Base-by-base conservation (phyloP, 495 filamentous ascomycete genomes). In the Daldinia loculata region DNA sequence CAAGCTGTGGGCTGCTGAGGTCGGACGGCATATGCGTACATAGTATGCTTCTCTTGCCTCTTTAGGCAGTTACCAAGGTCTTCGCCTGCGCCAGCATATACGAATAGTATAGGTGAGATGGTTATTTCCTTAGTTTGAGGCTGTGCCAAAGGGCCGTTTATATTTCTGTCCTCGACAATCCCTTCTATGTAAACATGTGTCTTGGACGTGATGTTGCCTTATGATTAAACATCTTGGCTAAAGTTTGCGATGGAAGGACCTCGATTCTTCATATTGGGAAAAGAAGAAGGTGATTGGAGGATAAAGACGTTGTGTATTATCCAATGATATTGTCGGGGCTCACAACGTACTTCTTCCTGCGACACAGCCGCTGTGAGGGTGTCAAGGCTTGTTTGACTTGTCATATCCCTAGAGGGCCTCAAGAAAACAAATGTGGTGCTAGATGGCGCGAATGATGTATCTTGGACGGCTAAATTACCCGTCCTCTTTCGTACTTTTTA, bases 31-130 rank as follows among this genome's bases (percentile, higher is more conserved):
- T 43, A 12, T 52, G 27, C 57, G 19, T 30, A 57, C 51, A 27
- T 30, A n/a, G 56, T 57, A 30, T 56, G 48, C 30, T 67, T 59
- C 62, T 67, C 63, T 74, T 74, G 71, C 71, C 71, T 63, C 38
- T 60, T 70, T 61, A 74, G 71, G 71, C 66, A 74, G 71, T 59
- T 74, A 67, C 52, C 66, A 74, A 70, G 41, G n/a, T 43, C 52
- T 45, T 64, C 32, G 27, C 38, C 30, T 32, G 41, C 30, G 22
- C 56, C 69, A 68, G 56, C 65, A 70, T 63, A 70, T 70, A 70
- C 67, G 67, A 70, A 48, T 51, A 64, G n/a, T 36, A 56, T 50
- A 53, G 38, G 39, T 30, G 43, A 70, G 34, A 24, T 38, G 30
- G 27, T 41, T 39, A 34, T 60, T 36, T 22, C 43, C 34, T 63